These are phyloP conservation scores for Prosopis cineraria DNA, from an alignment of 306 rosid genomes.

Conservation along the genomic window DNA sequence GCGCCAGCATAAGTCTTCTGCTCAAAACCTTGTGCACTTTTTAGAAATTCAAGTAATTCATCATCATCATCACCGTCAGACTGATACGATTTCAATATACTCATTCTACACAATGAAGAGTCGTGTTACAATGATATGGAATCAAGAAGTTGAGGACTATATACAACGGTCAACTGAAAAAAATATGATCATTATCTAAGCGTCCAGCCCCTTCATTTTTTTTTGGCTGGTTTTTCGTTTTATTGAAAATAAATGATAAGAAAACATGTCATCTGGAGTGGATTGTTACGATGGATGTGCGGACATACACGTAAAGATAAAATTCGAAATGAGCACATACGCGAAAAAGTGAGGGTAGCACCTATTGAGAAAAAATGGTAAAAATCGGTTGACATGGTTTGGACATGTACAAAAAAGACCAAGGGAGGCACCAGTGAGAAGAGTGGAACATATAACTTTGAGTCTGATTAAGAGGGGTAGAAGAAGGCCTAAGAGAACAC, in stretches of 20 bases:
- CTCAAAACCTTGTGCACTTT: constrained; percentile 55
- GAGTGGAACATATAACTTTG: too few species aligned
- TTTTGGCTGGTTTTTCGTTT: background rate
- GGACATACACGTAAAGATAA: too few species aligned
- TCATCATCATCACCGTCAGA: constrained; percentile 49
- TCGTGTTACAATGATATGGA: background rate
- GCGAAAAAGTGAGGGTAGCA: too few species aligned
- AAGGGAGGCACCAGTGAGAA: too few species aligned
- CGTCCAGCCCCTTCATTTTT: background rate
- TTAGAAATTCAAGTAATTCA: constrained; percentile 47
- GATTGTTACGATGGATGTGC: too few species aligned
- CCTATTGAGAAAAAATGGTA: too few species aligned
- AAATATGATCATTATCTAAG: background rate
- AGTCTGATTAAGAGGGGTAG: too few species aligned
- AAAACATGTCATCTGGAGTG: background rate
- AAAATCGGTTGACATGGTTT: too few species aligned
- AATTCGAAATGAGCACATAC: too few species aligned
- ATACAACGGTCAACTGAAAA: background rate
- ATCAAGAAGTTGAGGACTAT: background rate
- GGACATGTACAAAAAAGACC: too few species aligned
- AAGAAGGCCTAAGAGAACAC: too few species aligned
- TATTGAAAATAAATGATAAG: background rate
- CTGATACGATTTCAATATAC: constrained; percentile 41
- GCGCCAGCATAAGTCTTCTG: constrained; percentile 53
- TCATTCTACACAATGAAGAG: constrained; percentile 42